Conservation (phyloP, 2,329 filamentous ascomycete species). For the Alternaria burnsii region DNA sequence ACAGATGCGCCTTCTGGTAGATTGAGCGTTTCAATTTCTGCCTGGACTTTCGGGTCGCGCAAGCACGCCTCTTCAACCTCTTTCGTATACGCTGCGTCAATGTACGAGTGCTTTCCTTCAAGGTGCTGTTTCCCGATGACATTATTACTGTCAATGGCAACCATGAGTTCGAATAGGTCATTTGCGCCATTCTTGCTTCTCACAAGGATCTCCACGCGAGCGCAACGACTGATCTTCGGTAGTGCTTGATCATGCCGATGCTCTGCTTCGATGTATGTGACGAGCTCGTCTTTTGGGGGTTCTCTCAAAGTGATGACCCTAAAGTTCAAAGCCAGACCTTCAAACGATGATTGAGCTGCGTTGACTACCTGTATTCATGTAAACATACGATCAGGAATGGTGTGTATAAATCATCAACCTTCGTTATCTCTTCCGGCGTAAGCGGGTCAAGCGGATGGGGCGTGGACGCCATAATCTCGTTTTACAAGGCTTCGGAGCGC, state of each 20-base stretch:
- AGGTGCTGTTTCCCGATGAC: slow-evolving; percentile 45
- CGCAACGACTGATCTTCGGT: slow-evolving; percentile 47
- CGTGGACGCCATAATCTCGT: not conserved
- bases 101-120: slow-evolving; percentile 57
- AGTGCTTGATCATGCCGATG: slow-evolving; percentile 38
- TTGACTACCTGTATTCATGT: slow-evolving; percentile 28
- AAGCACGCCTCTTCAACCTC: slow-evolving; percentile 59
- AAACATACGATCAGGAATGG: not conserved
- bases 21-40: slow-evolving; percentile 49
- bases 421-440: slow-evolving; percentile 12
- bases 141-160: slow-evolving; percentile 30
- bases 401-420: not conserved
- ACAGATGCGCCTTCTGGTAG: slow-evolving; percentile 58
- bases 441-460: slow-evolving; percentile 20
- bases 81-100: slow-evolving; percentile 60
- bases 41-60: slow-evolving; percentile 54
- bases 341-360: slow-evolving; percentile 49
- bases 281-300: slow-evolving; percentile 59
- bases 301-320: slow-evolving; percentile 62
- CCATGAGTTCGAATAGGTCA: slow-evolving; percentile 41
- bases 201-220: slow-evolving; percentile 52
- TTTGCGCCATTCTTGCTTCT: slow-evolving; percentile 50
- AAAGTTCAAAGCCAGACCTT: slow-evolving; percentile 52
- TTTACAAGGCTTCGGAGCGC: not conserved
- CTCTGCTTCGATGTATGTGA: slow-evolving; percentile 57